phyloP scores from a whole-genome alignment of 805 yeast species.

The Saturnispora hagleri region DNA sequence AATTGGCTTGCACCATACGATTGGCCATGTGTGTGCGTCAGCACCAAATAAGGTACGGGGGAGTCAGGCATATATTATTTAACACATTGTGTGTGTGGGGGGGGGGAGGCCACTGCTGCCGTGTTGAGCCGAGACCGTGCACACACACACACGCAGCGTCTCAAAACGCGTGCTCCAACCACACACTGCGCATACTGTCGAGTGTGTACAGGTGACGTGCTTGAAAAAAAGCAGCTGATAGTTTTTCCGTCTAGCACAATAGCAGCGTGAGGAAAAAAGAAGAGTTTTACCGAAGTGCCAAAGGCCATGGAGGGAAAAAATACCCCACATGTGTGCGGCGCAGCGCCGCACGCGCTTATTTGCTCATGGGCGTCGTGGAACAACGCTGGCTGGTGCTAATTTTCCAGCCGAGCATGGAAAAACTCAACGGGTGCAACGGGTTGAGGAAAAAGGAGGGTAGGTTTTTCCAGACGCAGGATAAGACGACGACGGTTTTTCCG shows the following conservation, averaged over 20 bases:
- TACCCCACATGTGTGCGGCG: background rate
- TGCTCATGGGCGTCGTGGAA: background rate
- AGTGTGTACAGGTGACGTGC: too few species aligned
- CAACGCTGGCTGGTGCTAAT: background rate
- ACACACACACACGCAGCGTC: too few species aligned
- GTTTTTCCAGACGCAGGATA: background rate
- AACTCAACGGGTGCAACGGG: background rate
- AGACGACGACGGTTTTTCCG: background rate
- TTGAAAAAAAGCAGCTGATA: background rate
- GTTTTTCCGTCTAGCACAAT: background rate
- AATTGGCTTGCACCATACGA: too few species aligned
- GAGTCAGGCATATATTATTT: too few species aligned
- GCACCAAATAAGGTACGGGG: too few species aligned
- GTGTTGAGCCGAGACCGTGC: background rate
- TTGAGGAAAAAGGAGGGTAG: background rate
- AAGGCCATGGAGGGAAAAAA: background rate
- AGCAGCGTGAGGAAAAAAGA: background rate
- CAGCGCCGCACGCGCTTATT: background rate
- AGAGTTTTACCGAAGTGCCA: background rate
- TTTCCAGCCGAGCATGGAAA: background rate
- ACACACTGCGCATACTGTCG: too few species aligned
- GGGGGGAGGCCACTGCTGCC: too few species aligned
- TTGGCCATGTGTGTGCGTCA: too few species aligned
- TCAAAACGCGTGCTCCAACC: too few species aligned
- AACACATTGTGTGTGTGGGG: too few species aligned